These are phyloP conservation scores for Carex pumila DNA, from an alignment of 176 grass and related monocot species.

Conservation along the genomic window DNA sequence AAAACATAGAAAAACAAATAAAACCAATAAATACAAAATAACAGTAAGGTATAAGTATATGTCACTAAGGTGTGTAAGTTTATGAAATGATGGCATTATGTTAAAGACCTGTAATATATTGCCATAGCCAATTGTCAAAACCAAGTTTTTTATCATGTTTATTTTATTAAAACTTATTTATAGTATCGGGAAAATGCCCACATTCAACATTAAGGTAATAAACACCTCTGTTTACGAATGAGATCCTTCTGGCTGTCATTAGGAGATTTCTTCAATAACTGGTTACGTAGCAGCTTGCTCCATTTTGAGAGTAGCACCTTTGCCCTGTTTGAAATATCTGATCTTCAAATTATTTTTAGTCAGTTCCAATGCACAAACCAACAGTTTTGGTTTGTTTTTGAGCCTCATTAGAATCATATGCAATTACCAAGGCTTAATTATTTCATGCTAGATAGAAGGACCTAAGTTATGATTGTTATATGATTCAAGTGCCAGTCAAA, in stretches of 20 bases:
- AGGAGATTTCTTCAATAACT: constrained; percentile 59
- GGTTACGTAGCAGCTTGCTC: constrained; percentile 81
- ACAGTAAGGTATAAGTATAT: neutral
- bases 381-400: neutral
- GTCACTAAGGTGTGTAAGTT: neutral
- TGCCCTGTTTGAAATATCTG: constrained; percentile 93
- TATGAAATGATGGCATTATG: neutral
- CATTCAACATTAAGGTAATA: neutral
- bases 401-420: neutral
- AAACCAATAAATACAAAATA: constrained; percentile 18
- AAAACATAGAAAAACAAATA: constrained; percentile 27
- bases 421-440: neutral
- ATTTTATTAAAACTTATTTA: neutral
- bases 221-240: constrained; percentile 65
- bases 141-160: neutral
- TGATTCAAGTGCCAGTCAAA: neutral
- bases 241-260: constrained; percentile 43
- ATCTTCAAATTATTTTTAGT: constrained; percentile 50
- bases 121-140: neutral
- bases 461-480: neutral
- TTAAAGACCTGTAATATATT: neutral
- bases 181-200: neutral
- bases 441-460: neutral
- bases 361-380: neutral
- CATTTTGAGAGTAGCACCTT: constrained; percentile 72